These are phyloP conservation scores for Lachnellula occidentalis DNA, from an alignment of 2,329 filamentous ascomycete genomes.

Conservation along the genomic window DNA sequence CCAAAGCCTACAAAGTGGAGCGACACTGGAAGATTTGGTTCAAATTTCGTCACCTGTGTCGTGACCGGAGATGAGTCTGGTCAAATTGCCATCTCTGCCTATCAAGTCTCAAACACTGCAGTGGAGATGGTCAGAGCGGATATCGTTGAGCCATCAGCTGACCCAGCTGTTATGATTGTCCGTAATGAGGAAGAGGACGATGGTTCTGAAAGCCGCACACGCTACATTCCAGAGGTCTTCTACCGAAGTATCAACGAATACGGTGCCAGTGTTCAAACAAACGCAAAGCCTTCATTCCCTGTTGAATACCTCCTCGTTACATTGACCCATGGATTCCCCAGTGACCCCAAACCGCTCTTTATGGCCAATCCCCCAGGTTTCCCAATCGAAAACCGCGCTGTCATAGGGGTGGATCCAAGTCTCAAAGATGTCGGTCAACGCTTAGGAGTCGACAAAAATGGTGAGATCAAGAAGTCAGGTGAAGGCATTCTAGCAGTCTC, in stretches of 20 bases:
- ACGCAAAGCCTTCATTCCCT: constrained; percentile 92
- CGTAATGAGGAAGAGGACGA: constrained; percentile 86
- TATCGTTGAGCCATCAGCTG: constrained; percentile 90
- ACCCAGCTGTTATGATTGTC: constrained; percentile 90
- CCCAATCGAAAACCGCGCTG: constrained; percentile 85
- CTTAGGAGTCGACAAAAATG: constrained; percentile 56
- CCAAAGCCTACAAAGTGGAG: constrained; percentile 95
- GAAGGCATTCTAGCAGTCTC: constrained; percentile 66
- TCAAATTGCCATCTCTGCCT: constrained; percentile 82
- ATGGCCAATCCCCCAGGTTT: constrained; percentile 60
- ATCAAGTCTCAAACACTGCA: constrained; percentile 91
- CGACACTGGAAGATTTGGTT: constrained; percentile 88
- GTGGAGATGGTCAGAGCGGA: constrained; percentile 97
- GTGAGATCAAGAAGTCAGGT: constrained; percentile 51
- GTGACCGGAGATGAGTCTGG: constrained; percentile 88
- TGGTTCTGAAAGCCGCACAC: constrained; percentile 57
- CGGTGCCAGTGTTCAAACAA: constrained; percentile 91
- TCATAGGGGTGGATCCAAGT: constrained; percentile 82
- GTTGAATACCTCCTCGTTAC: constrained; percentile 96
- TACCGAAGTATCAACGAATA: constrained; percentile 96
- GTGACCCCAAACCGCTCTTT: constrained; percentile 71
- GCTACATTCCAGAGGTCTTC: constrained; percentile 97
- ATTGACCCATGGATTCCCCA: constrained; percentile 92
- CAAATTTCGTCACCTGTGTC: constrained; percentile 94
- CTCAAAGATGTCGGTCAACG: constrained; percentile 57